phyloP scores from a whole-genome alignment of 805 yeast species.

The Hemisphaericaspora nanyangensis region DNA sequence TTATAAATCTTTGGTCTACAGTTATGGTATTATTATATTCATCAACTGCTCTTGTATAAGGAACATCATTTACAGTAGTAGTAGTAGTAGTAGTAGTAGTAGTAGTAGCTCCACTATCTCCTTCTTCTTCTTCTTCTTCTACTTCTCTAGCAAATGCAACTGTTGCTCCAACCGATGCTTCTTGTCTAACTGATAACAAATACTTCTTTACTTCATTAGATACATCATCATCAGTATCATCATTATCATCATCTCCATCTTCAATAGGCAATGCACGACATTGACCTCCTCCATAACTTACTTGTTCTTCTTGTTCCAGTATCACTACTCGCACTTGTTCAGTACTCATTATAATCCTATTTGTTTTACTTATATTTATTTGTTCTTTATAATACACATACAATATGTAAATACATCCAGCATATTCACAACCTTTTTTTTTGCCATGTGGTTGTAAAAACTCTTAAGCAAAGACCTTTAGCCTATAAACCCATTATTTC shows the following conservation, averaged over 20 bases:
- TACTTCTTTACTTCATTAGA: constrained; percentile 12
- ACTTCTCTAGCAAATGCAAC: constrained; percentile 12
- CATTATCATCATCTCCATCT: background rate
- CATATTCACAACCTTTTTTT: too few relatives aligned
- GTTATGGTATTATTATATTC: too few relatives aligned
- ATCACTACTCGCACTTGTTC: too few relatives aligned
- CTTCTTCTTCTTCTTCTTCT: constrained; percentile 1
- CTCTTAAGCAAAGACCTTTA: too few relatives aligned
- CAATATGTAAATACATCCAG: too few relatives aligned
- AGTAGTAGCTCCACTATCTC: background rate
- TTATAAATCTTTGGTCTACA: background rate
- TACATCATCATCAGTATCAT: constrained; percentile 1
- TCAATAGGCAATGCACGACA: constrained; percentile 2
- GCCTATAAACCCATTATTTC: too few relatives aligned
- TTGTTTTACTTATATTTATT: too few relatives aligned
- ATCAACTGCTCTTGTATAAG: too few relatives aligned
- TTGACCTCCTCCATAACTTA: background rate
- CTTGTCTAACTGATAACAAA: constrained; percentile 25
- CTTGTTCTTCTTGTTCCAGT: too few relatives aligned
- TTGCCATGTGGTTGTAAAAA: too few relatives aligned
- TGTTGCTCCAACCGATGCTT: constrained; percentile 23
- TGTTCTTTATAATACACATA: too few relatives aligned
- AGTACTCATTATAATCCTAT: too few relatives aligned
- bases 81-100: background rate
- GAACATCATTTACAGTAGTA: background rate